phyloP scores from a whole-genome alignment of 768 basidiomycete species.

The Obba rivulosa region DNA sequence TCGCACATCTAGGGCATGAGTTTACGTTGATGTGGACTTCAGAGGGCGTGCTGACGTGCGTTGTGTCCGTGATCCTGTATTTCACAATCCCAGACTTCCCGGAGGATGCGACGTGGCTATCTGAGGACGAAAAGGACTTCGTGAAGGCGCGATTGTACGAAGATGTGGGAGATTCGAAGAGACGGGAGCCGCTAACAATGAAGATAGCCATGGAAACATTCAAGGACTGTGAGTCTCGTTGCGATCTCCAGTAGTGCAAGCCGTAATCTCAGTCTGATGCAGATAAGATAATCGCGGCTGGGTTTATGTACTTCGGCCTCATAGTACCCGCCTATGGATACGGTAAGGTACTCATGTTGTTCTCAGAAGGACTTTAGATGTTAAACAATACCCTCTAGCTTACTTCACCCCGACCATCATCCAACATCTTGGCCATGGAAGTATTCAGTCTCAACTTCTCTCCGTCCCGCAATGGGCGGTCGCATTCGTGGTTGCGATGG shows the following conservation, averaged over 20 bases:
- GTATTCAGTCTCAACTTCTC: slow-evolving; percentile 23
- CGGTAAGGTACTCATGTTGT: slow-evolving; percentile 10
- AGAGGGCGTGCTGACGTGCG: slow-evolving; percentile 33
- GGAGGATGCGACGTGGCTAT: slow-evolving; percentile 28
- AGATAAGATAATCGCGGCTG: slow-evolving; percentile 23
- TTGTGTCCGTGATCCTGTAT: slow-evolving; percentile 26
- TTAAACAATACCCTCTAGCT: slow-evolving; percentile 3
- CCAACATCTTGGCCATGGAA: slow-evolving; percentile 17
- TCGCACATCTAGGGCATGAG: background rate
- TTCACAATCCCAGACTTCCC: slow-evolving; percentile 32
- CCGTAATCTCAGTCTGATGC: background rate
- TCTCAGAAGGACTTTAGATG: background rate
- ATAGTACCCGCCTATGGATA: slow-evolving; percentile 24
- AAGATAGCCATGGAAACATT: slow-evolving; percentile 19
- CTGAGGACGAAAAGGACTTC: slow-evolving; percentile 21
- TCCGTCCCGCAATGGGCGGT: slow-evolving; percentile 25
- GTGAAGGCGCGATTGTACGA: slow-evolving; percentile 24
- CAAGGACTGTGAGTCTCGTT: slow-evolving; percentile 19
- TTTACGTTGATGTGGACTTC: background rate
- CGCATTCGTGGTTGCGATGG: slow-evolving; percentile 20
- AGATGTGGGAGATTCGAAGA: slow-evolving; percentile 24
- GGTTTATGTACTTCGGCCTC: slow-evolving; percentile 28
- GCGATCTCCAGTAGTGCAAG: background rate
- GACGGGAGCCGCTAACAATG: slow-evolving; percentile 14
- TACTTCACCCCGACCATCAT: slow-evolving; percentile 21